Conservation (phyloP, 371 early-diverging fungal genomes). For the Apophysomyces elegans region DNA sequence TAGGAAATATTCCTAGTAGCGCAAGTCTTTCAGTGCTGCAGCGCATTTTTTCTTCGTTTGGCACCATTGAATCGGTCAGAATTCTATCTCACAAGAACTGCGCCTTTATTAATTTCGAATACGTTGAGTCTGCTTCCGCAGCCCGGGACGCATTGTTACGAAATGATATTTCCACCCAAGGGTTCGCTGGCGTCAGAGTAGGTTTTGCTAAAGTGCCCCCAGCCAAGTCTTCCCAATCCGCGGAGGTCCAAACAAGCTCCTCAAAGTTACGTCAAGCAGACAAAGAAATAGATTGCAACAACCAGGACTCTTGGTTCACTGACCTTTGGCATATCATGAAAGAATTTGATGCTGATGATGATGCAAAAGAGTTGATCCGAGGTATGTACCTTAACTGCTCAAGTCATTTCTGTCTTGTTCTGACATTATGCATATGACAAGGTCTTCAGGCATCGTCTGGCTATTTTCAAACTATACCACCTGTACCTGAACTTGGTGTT, state of each 20-base stretch:
- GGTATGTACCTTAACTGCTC: conserved; percentile 13
- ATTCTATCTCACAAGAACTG: conserved; percentile 96
- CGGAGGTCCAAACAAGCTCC: not conserved
- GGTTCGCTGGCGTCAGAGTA: conserved; percentile 78
- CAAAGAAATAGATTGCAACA: conserved; percentile 9
- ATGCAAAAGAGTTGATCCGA: conserved; percentile 21
- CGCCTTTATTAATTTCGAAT: conserved; percentile 95
- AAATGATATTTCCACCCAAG: conserved; percentile 79
- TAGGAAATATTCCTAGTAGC: conserved; percentile 90
- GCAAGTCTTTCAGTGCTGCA: conserved; percentile 82
- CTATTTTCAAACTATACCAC: conserved; percentile 71
- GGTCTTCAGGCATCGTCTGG: conserved; percentile 25
- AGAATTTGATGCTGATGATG: conserved; percentile 27
- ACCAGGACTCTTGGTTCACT: conserved; percentile 32
- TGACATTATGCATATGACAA: not conserved
- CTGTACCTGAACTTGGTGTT: conserved; percentile 72
- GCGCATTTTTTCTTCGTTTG: conserved; percentile 81
- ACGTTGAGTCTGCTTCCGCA: conserved; percentile 83
- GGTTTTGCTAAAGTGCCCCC: conserved; percentile 91
- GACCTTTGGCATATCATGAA: conserved; percentile 40
- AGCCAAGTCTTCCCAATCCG: conserved; percentile 18
- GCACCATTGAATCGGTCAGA: conserved; percentile 91
- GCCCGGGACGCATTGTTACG: conserved; percentile 90
- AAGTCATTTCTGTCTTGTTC: not conserved
- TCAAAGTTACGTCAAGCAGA: conserved; percentile 8